Conservation (phyloP, 768 basidiomycete genomes). For the Wakefieldia striispora region DNA sequence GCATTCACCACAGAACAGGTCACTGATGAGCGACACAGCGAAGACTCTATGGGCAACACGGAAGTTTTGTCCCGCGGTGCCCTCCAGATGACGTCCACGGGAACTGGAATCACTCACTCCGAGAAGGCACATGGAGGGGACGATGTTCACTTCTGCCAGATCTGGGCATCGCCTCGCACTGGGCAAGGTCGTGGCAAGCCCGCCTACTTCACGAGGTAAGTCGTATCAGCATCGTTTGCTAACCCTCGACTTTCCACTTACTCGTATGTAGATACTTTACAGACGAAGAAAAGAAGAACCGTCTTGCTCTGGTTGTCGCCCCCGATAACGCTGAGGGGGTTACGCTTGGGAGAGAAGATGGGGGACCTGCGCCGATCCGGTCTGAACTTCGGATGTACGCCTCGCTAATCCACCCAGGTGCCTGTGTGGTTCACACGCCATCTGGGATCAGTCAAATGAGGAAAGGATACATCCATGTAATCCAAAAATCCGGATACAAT, state of each 20-base stretch:
- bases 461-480: conserved; percentile 82
- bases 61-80: conserved; percentile 89
- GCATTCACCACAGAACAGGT: no score
- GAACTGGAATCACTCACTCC: conserved; percentile 87
- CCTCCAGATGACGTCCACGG: conserved; percentile 88
- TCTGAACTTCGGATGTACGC: conserved; percentile 71
- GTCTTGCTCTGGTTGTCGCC: conserved; percentile 73
- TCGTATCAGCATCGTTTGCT: background rate
- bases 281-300: conserved; percentile 78
- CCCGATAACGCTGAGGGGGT: conserved; percentile 63
- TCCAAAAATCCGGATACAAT: conserved; percentile 85
- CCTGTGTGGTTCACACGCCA: conserved; percentile 53
- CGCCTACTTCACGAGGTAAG: conserved; percentile 84
- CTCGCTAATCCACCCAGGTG: conserved; percentile 58
- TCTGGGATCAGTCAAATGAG: conserved; percentile 34
- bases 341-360: conserved; percentile 54
- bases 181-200: conserved; percentile 41
- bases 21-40: conserved; percentile 39
- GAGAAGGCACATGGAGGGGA: conserved; percentile 55
- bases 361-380: conserved; percentile 81
- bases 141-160: conserved; percentile 63
- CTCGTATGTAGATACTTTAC: conserved; percentile 55
- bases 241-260: no score
- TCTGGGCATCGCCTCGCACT: conserved; percentile 57
- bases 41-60: conserved; percentile 89